These are phyloP conservation scores for Saccharomyces hybrid DNA, from an alignment of 1,139 yeast genomes.

Conservation along the genomic window DNA sequence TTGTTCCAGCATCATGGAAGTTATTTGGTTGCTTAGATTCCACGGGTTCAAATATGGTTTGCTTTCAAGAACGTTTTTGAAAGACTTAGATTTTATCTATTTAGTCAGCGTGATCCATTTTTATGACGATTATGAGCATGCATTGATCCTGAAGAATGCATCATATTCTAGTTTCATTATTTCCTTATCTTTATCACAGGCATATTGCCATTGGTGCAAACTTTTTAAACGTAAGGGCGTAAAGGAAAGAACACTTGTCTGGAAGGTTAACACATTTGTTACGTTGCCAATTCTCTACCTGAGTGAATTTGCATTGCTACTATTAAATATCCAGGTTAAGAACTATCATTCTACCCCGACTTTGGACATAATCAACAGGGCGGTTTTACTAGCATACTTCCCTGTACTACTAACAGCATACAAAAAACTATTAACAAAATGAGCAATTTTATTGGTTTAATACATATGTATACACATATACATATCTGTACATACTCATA, in stretches of 20 bases:
- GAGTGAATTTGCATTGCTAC: constrained; percentile 47
- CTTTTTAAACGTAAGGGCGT: constrained; percentile 32
- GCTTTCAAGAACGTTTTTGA: constrained; percentile 21
- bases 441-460: neutral
- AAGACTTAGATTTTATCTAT: constrained; percentile 43
- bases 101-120: constrained; percentile 38
- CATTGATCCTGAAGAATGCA: constrained; percentile 27
- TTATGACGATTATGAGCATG: constrained; percentile 41
- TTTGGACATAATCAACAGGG: constrained; percentile 19
- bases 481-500: constrained; percentile 2
- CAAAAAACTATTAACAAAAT: constrained; percentile 16
- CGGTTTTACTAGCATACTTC: constrained; percentile 26
- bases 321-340: constrained; percentile 43
- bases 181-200: constrained; percentile 23
- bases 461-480: neutral
- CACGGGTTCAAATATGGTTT: constrained; percentile 19
- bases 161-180: constrained; percentile 31
- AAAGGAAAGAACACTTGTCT: constrained; percentile 36
- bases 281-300: constrained; percentile 41
- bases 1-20: constrained; percentile 17
- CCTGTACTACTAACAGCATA: constrained; percentile 29
- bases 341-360: constrained; percentile 29
- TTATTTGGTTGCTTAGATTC: constrained; percentile 23
- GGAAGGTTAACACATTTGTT: constrained; percentile 38
- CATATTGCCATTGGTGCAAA: constrained; percentile 23